phyloP scores from a whole-genome alignment of 2,329 filamentous ascomycete species.

The Ilyonectria robusta region DNA sequence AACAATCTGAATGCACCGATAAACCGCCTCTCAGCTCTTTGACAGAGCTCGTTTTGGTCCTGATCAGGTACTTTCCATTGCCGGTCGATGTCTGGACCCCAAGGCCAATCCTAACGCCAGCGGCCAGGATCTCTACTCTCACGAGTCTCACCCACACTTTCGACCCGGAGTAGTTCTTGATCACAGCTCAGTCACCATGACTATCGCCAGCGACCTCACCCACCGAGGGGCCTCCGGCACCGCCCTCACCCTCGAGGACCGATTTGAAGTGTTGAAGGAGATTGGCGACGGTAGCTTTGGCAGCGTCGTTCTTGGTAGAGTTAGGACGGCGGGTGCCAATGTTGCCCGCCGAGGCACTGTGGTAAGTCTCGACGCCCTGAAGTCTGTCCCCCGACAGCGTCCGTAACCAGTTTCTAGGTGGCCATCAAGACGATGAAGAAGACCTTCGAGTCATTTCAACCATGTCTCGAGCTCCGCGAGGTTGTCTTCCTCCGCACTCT shows the following conservation, averaged over 20 bases:
- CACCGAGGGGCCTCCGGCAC: conserved; percentile 75
- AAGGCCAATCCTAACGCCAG: conserved; percentile 40
- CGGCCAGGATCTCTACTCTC: conserved; percentile 38
- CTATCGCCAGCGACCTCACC: conserved; percentile 80
- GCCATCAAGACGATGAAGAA: conserved; percentile 99
- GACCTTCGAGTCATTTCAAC: conserved; percentile 91
- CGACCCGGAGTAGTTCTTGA: conserved; percentile 37
- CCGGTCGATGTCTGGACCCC: conserved; percentile 33
- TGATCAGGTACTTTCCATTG: conserved; percentile 45
- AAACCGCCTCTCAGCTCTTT: conserved; percentile 53
- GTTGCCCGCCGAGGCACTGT: conserved; percentile 92
- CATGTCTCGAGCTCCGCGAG: conserved; percentile 93
- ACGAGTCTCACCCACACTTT: conserved; percentile 37
- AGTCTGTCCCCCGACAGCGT: conserved; percentile 30
- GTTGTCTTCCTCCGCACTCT: conserved; percentile 96
- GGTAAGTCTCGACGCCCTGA: conserved; percentile 70
- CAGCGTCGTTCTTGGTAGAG: conserved; percentile 92
- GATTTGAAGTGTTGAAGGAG: conserved; percentile 97
- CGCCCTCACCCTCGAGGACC: conserved; percentile 84
- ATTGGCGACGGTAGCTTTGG: conserved; percentile 99
- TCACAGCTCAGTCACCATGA: conserved; percentile 70
- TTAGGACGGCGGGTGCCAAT: conserved; percentile 89
- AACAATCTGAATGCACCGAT: conserved; percentile 55
- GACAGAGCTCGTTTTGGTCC: conserved; percentile 51
- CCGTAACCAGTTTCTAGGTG: conserved; percentile 70